Base-by-base conservation (phyloP, 1,284 basidiomycete species). In the Sanghuangporus weigelae region DNA sequence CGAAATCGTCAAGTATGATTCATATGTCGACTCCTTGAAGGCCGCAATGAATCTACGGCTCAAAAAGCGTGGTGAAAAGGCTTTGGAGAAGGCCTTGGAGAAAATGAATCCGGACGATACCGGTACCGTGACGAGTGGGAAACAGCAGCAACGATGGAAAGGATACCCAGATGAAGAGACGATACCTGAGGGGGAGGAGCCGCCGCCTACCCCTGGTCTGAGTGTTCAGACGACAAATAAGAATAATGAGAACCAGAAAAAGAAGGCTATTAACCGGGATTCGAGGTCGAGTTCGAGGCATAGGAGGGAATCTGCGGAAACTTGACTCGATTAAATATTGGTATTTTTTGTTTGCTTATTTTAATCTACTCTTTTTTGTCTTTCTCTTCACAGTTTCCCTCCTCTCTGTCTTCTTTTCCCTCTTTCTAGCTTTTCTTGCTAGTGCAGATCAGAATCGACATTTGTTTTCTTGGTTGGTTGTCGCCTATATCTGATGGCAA, bases 1-100 rank as follows among this genome's bases (percentile, higher is more conserved):
- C 14, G 96, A 99, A 76, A 92, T 95, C 57, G 91, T 95, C 73
- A 98, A 98, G 74, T 99, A 97, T 75, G 88, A 94, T 60, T 91
- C 90, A n/a, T 99, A 99, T 74, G 88, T 95, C 64, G 94, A 97
- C 67, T 91, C 92, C 7, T 79, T 99, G 35, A 84, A 89, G 71
- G 76, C 80, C 16, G 94, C 90, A 26, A 95, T 96, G 84, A 77
- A 78, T 7, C 81, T 95, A 46, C 85, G 93, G 54, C 76, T 95
- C 63, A 92, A 92, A 77, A 92, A 87, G 72, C 84, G 92, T 63
- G 93, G 92, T 31, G 92, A 95, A 75, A 93, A 92, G 78, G 91
- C 87, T 39, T 76, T 96, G 58, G 93, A 95, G 73, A 79, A 80
- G 61, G 90, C 90, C 1, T 78, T 93, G 57, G 82, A 82, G 59